Conservation (phyloP, 2,329 filamentous ascomycete genomes). For the Alternaria panax region DNA sequence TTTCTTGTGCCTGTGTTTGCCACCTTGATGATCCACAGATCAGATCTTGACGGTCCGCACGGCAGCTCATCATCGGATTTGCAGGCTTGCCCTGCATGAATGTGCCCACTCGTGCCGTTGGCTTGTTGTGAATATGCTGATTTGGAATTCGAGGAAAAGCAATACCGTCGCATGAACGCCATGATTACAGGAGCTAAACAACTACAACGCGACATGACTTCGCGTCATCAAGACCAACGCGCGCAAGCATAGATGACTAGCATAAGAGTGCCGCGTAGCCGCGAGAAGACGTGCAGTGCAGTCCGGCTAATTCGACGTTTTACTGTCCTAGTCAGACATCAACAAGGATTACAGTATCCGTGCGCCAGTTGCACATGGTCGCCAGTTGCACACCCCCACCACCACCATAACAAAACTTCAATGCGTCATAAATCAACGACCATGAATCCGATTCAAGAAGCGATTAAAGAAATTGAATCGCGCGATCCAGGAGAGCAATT, state of each 20-base stretch:
- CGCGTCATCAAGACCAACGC: background rate
- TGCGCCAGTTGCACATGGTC: no score
- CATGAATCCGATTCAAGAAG: no score
- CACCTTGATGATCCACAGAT: background rate
- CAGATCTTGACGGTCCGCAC: conserved; percentile 1
- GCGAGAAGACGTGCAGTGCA: background rate
- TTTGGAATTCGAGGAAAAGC: background rate
- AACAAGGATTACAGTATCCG: no score
- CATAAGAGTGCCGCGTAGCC: background rate
- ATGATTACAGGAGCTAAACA: background rate
- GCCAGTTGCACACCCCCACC: no score
- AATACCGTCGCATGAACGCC: background rate
- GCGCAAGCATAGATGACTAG: background rate
- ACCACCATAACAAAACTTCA: no score
- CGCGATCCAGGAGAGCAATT: no score
- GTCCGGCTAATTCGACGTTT: background rate
- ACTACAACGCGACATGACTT: background rate
- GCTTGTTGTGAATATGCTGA: background rate
- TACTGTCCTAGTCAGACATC: background rate
- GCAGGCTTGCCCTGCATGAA: conserved; percentile 1
- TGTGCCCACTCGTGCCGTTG: background rate
- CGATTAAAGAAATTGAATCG: no score
- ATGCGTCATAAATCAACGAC: no score
- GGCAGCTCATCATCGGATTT: background rate
- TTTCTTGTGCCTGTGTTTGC: background rate